Base-by-base conservation (phyloP, 768 basidiomycete species). In the Phanerochaete carnosa region DNA sequence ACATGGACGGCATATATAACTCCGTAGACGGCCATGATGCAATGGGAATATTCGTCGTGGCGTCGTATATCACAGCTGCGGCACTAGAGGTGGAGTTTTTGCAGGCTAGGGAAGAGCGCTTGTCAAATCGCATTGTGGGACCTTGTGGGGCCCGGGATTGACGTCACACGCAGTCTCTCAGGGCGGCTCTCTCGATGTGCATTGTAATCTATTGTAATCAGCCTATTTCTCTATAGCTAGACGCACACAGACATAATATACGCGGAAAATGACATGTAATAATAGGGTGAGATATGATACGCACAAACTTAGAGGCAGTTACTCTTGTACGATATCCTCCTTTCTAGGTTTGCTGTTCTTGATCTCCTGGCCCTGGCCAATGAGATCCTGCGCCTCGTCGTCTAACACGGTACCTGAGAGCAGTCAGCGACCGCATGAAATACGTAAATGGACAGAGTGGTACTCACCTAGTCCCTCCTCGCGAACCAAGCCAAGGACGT, bases 291-390 rank as follows among this genome's bases (percentile, higher is more conserved):
- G 28, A 50, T 51, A 49, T 33, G 35, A 39, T 57, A 59, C 39
- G 19, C 8, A 28, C 35, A 43, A 4, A 43, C 39, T 43, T 43
- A 43, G 16, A 43, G 19, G 39, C 19, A 22, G 35, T 39, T 49
- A 57, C 62, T 63, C 90, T 71, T 91, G 87, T 43, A 97, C 87
- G 66, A 98, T 96, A 72, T 98, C 95, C 78, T 97, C 96, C 76
- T 96, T 95, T 72, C 93, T 85, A n/a, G 94, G 93, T 68, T 76
- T 83, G 70, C 79, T 83, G 66, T 89, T 85, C 74, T 89, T 89
- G 61, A 95, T 80, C 73, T 95, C 93, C 57, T 80, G 83, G 30
- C 93, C 89, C 72, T 93, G 90, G 30, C 92, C 89, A 45, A 95
- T 85, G 65, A 96, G 79, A 12, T 85, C 84, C 74, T 90, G 84